phyloP scores from a whole-genome alignment of 495 filamentous ascomycete genomes.

The Aspergillus ellipticus region DNA sequence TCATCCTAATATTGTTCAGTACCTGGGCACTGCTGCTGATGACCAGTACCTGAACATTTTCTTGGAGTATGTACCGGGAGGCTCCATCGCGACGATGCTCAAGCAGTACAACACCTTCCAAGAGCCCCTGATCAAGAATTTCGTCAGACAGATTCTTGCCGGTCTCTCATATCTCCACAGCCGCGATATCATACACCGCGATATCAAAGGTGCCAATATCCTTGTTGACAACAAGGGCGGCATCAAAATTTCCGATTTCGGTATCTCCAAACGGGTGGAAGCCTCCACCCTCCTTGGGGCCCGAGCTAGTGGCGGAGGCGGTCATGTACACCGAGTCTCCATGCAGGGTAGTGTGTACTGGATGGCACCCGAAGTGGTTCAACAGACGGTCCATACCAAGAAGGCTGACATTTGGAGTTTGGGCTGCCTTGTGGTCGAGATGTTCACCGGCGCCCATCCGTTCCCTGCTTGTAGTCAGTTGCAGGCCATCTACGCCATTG shows the following conservation, averaged over 20 bases:
- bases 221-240: constrained; percentile 98
- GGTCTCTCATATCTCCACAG: constrained; percentile 96
- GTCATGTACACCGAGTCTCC: constrained; percentile 81
- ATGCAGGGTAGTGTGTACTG: constrained; percentile 97
- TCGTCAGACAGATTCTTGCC: constrained; percentile 91
- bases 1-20: constrained; percentile 97
- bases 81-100: constrained; percentile 95
- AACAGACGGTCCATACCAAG: constrained; percentile 93
- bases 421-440: constrained; percentile 95
- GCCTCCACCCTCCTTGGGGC: constrained; percentile 62
- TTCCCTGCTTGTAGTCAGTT: constrained; percentile 97
- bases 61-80: constrained; percentile 97
- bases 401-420: constrained; percentile 99
- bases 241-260: constrained; percentile 99
- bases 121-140: constrained; percentile 91
- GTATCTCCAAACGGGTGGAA: constrained; percentile 96
- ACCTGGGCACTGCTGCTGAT: constrained; percentile 88
- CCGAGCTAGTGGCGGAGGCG: constrained; percentile 45
- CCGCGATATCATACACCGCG: constrained; percentile 94
- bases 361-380: constrained; percentile 99
- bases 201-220: constrained; percentile 98
- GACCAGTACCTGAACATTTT: constrained; percentile 97
- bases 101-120: constrained; percentile 94
- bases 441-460: constrained; percentile 96
- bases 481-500: constrained; percentile 98